A percentile compares a stretch with the other conserved stretches of the same genome.
Evolutionary conservation across 2,329 filamentous ascomycete species (phyloP).

Genomic region (Scytalidium lignicola): DNA sequence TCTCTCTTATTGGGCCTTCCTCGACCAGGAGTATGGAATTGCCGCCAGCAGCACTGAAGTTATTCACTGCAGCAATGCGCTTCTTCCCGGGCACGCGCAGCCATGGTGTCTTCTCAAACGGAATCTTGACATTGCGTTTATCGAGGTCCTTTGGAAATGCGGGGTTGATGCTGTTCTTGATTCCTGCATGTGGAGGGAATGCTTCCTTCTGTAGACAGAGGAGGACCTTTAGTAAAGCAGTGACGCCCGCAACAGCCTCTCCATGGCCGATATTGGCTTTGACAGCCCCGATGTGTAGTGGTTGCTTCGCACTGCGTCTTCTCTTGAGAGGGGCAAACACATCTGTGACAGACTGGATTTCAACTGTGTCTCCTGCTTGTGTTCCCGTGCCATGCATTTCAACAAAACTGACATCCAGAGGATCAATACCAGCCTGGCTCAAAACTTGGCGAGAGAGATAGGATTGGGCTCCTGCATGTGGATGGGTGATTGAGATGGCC

Average conservation of each 20-base stretch:
- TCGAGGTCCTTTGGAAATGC: slow-evolving; percentile 25
- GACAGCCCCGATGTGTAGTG: slow-evolving; percentile 55
- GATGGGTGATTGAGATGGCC: slow-evolving; percentile 75
- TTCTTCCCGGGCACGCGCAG: slow-evolving; percentile 23
- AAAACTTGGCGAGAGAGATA: slow-evolving; percentile 63
- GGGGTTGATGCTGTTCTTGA: slow-evolving; percentile 23
- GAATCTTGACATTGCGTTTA: slow-evolving; percentile 41
- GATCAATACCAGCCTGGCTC: slow-evolving; percentile 66
- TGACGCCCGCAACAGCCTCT: slow-evolving; percentile 21
- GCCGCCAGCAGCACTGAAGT: slow-evolving; percentile 35
- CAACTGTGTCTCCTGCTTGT: slow-evolving; percentile 72
- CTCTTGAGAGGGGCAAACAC: slow-evolving; percentile 50
- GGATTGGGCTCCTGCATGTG: slow-evolving; percentile 70
- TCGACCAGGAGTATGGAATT: slow-evolving; percentile 17
- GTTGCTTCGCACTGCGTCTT: slow-evolving; percentile 34
- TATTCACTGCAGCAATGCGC: slow-evolving; percentile 39
- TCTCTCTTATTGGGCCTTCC: slow-evolving; percentile 20
- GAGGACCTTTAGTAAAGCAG: slow-evolving; percentile 21
- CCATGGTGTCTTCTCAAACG: slow-evolving; percentile 7
- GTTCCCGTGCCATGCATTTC: slow-evolving; percentile 88
- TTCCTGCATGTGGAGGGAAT: slow-evolving; percentile 19
- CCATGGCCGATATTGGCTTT: slow-evolving; percentile 38
- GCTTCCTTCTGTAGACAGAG: slow-evolving; percentile 17
- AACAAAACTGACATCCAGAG: slow-evolving; percentile 71
- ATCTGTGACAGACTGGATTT: slow-evolving; percentile 70